Percentiles rank a stretch among this genome's conserved stretches.
Conservation (phyloP, 78 protist species). For the Ministeria vibrans region DNA sequence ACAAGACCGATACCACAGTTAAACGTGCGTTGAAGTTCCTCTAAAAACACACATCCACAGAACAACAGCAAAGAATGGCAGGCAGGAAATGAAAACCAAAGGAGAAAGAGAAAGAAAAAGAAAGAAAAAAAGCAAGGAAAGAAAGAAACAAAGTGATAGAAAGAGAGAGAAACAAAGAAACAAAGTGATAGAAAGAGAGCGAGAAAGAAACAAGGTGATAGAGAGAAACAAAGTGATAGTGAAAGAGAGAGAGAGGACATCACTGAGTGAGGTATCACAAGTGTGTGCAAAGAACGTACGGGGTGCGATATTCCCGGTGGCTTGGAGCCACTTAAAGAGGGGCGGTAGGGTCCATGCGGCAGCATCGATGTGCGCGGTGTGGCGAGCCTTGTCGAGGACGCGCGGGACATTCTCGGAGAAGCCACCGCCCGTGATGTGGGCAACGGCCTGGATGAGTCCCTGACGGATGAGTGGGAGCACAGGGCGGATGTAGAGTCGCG, state of each 20-base stretch:
- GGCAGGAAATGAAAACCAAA: neutral
- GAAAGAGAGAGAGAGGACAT: neutral
- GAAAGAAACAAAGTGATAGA: neutral
- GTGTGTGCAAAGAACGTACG: too few relatives aligned
- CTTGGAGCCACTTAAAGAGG: slow-evolving; percentile 57
- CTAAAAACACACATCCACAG: neutral
- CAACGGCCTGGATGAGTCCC: slow-evolving; percentile 50
- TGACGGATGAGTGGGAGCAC: slow-evolving; percentile 40
- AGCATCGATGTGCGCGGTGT: slow-evolving; percentile 30
- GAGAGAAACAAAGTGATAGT: neutral
- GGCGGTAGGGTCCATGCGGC: slow-evolving; percentile 56
- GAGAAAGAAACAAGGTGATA: neutral
- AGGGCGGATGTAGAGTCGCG: slow-evolving; percentile 52
- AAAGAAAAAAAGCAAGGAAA: neutral
- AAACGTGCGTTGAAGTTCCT: slow-evolving; percentile 46
- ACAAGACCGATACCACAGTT: slow-evolving; percentile 82
- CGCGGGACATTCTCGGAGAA: slow-evolving; percentile 74
- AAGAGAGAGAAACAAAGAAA: neutral
- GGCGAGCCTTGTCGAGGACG: slow-evolving; percentile 43
- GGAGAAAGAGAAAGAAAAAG: neutral
- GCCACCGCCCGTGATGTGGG: slow-evolving; percentile 86
- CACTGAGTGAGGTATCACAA: neutral
- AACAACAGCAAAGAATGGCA: neutral
- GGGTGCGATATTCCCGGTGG: slow-evolving; percentile 20
- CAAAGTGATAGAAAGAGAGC: neutral